phyloP scores from a whole-genome alignment of 2,329 filamentous ascomycete genomes.

The Pseudopyricularia cyperi region DNA sequence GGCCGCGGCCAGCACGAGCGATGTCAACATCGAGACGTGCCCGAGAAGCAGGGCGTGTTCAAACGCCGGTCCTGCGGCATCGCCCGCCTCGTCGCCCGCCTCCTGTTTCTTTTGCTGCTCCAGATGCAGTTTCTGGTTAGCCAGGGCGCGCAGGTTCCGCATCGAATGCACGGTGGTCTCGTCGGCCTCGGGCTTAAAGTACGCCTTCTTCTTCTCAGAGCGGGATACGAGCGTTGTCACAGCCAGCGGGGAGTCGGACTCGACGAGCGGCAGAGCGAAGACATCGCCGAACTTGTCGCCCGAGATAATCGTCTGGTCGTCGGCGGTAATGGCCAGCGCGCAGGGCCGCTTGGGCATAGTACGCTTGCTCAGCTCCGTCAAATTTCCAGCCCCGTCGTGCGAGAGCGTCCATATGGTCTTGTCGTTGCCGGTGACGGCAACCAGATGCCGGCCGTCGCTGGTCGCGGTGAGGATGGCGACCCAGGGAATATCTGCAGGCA shows the following conservation, averaged over 20 bases:
- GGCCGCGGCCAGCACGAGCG: slow-evolving; percentile 42
- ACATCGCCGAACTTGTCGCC: slow-evolving; percentile 98
- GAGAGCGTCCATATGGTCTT: slow-evolving; percentile 79
- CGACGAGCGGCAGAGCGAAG: slow-evolving; percentile 67
- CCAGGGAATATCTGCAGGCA: slow-evolving; percentile 39
- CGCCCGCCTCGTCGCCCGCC: slow-evolving; percentile 11
- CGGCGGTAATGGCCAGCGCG: slow-evolving; percentile 55
- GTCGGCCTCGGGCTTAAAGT: slow-evolving; percentile 26
- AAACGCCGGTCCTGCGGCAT: slow-evolving; percentile 35
- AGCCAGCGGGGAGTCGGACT: slow-evolving; percentile 2
- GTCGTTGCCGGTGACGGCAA: slow-evolving; percentile 80
- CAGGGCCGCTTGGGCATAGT: slow-evolving; percentile 86
- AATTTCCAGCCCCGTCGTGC: slow-evolving; percentile 43
- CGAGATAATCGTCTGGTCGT: slow-evolving; percentile 60
- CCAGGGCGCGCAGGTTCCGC: slow-evolving; percentile 14
- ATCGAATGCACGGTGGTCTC: slow-evolving; percentile 26
- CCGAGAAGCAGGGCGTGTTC: slow-evolving; percentile 71
- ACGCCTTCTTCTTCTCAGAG: slow-evolving; percentile 12
- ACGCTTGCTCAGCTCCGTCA: slow-evolving; percentile 63
- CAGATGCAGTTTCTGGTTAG: slow-evolving; percentile 38
- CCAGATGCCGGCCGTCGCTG: slow-evolving; percentile 49
- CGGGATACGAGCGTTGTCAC: slow-evolving; percentile 2
- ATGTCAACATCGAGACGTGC: slow-evolving; percentile 90
- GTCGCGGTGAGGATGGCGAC: slow-evolving; percentile 58
- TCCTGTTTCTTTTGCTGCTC: slow-evolving; percentile 16